Evolutionary conservation across 441 rosid species (phyloP).

Genomic region (Lepidium campestre): DNA sequence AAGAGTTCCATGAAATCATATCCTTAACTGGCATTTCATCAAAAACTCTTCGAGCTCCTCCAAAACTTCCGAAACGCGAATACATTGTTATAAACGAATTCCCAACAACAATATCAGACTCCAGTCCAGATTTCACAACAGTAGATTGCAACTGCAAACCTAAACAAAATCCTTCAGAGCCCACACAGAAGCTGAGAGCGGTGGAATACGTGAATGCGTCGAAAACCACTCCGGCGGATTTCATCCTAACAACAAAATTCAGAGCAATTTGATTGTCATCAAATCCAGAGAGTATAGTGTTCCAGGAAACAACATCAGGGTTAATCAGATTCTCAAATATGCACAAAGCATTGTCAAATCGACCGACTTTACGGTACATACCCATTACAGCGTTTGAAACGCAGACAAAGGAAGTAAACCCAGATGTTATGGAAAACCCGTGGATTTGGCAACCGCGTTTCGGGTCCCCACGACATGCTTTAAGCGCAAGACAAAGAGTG

Average conservation of each 20-base stretch:
- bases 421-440: conserved; percentile 54
- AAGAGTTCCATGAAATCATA: conserved; percentile 81
- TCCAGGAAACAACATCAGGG: conserved; percentile 84
- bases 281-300: conserved; percentile 76
- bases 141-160: conserved; percentile 67
- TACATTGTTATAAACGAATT: conserved; percentile 75
- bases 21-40: conserved; percentile 58
- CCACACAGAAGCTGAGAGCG: conserved; percentile 55
- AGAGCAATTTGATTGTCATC: conserved; percentile 46
- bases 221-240: conserved; percentile 40
- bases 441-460: conserved; percentile 58
- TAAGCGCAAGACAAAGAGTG: conserved; percentile 52
- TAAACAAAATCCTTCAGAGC: conserved; percentile 45
- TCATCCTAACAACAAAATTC: conserved; percentile 52
- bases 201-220: conserved; percentile 66
- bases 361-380: conserved; percentile 55
- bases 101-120: conserved; percentile 53
- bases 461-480: conserved; percentile 50
- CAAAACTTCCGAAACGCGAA: conserved; percentile 46
- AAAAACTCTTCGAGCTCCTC: conserved; percentile 54
- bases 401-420: conserved; percentile 39
- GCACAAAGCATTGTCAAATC: conserved; percentile 40
- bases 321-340: conserved; percentile 52
- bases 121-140: conserved; percentile 51
- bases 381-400: conserved; percentile 69